These are phyloP conservation scores for Kwoniella bestiolae DNA, from an alignment of 768 basidiomycete species.

Conservation along the genomic window DNA sequence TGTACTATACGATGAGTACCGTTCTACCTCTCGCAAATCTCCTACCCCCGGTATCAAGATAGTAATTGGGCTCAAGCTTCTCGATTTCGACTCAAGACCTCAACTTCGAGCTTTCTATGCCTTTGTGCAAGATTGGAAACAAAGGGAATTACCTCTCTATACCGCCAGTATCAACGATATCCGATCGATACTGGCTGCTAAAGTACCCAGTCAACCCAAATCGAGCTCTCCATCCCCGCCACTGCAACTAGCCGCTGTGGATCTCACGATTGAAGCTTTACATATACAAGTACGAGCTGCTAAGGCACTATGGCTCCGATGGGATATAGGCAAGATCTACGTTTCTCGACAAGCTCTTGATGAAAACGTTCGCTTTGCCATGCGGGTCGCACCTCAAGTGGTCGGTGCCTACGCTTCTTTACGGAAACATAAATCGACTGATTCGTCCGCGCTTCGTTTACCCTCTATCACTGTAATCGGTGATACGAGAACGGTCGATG, in stretches of 20 bases:
- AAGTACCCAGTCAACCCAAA: not conserved
- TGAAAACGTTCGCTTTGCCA: constrained; percentile 28
- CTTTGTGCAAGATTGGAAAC: constrained; percentile 38
- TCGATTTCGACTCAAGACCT: constrained; percentile 39
- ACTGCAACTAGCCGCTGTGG: constrained; percentile 16
- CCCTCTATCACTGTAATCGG: constrained; percentile 34
- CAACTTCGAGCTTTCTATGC: constrained; percentile 36
- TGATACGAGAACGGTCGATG: not conserved
- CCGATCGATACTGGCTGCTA: constrained; percentile 1
- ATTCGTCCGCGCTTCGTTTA: constrained; percentile 36
- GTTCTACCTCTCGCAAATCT: constrained; percentile 6
- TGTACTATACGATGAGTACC: not conserved
- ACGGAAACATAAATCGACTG: constrained; percentile 28
- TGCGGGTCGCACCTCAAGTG: constrained; percentile 36
- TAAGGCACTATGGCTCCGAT: constrained; percentile 41
- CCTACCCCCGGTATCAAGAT: constrained; percentile 13
- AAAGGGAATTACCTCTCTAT: constrained; percentile 18
- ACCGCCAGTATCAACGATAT: constrained; percentile 7
- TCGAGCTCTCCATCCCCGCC: not conserved
- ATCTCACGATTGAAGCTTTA: constrained; percentile 27
- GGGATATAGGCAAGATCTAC: constrained; percentile 46
- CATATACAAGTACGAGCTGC: constrained; percentile 42
- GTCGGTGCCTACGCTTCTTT: constrained; percentile 43
- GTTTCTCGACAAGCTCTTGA: constrained; percentile 14
- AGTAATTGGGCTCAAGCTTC: constrained; percentile 16